These are phyloP conservation scores for Phytophthora aleatoria DNA, from an alignment of 352 stramenopile species.

Conservation along the genomic window DNA sequence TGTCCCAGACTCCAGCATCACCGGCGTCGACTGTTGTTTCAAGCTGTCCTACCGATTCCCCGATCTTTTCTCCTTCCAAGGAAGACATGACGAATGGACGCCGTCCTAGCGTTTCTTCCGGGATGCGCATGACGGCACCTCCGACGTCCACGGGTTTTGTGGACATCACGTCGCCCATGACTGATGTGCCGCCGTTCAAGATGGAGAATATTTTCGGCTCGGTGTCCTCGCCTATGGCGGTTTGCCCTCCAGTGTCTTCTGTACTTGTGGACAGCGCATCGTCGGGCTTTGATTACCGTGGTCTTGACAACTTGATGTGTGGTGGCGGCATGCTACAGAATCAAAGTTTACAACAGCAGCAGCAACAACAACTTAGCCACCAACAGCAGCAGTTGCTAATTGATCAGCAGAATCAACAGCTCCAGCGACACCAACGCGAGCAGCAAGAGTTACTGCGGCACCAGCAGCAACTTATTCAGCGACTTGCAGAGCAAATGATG, in stretches of 20 bases:
- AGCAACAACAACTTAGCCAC: constrained; percentile 29
- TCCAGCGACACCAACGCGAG: constrained; percentile 41
- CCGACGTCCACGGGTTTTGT: constrained; percentile 37
- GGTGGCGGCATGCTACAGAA: constrained; percentile 31
- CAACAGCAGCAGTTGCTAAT: constrained; percentile 32
- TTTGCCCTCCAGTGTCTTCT: constrained; percentile 33
- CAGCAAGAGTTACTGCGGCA: constrained; percentile 35
- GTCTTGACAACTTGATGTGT: constrained; percentile 44
- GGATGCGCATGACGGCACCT: constrained; percentile 14
- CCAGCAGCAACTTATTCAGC: constrained; percentile 38
- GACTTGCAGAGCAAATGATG: constrained; percentile 44
- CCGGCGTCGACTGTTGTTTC: constrained; percentile 41
- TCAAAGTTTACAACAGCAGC: constrained; percentile 32
- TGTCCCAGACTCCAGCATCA: constrained; percentile 34
- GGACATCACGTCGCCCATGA: constrained; percentile 36
- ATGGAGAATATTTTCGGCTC: constrained; percentile 41
- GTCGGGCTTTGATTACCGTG: constrained; percentile 46
- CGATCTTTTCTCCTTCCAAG: constrained; percentile 48
- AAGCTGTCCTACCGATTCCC: constrained; percentile 39
- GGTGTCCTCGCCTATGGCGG: constrained; percentile 27
- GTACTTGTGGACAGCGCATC: constrained; percentile 39
- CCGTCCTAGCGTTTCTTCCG: constrained; percentile 15
- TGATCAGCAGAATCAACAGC: constrained; percentile 43
- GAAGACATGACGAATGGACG: constrained; percentile 32
- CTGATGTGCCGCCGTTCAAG: constrained; percentile 40